Evolutionary conservation across 345 rosid species (phyloP), one percentile per base, ranked within the genome.

Genomic region (Corchorus olitorius): DNA sequence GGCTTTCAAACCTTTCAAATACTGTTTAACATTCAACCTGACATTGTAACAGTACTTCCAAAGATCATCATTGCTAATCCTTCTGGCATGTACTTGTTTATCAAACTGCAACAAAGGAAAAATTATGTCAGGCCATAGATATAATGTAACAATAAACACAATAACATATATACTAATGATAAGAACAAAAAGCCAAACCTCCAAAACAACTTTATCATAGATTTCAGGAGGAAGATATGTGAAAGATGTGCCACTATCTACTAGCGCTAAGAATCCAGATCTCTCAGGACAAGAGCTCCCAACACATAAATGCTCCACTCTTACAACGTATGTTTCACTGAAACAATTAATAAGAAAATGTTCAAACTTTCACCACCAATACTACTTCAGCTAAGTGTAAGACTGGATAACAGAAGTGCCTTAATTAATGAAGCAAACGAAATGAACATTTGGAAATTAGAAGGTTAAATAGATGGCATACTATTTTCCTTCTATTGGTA

Each of bases 241-340:
- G 83, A 92, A 94, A 9, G 97, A 94, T 65, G 96, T 76, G 72
- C 97, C 98, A 81, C 94, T 90, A 81, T 94, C 97, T 17, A 94
- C 83, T 71, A 85, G 35, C 5, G 92, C 88, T 61, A 16, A 83
- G 80, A 94, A 90, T 55, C 76, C 83, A 14, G 96, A 77, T 79
- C 79, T 86, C 76, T 88, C 83, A 35, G 84, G 91, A 80, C 94
- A 90, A 73, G 86, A 89, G 76, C 79, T 86, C 68, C 88, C 94
- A 37, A 94, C 48, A 75, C 97, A 92, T 78, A 79, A 81, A 34
- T 84, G 85, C 84, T 92, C 93, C 77, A 90, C 91, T n/a, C 90
- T 90, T 53, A 94, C 91, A 82, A 86, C 71, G 82, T 92, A 92
- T n/a, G 77, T 80, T 59, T 73, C 74, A 75, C 94, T 90, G 89